Base-by-base conservation (phyloP, 2,329 filamentous ascomycete genomes). In the Fusarium pseudonygamai region DNA sequence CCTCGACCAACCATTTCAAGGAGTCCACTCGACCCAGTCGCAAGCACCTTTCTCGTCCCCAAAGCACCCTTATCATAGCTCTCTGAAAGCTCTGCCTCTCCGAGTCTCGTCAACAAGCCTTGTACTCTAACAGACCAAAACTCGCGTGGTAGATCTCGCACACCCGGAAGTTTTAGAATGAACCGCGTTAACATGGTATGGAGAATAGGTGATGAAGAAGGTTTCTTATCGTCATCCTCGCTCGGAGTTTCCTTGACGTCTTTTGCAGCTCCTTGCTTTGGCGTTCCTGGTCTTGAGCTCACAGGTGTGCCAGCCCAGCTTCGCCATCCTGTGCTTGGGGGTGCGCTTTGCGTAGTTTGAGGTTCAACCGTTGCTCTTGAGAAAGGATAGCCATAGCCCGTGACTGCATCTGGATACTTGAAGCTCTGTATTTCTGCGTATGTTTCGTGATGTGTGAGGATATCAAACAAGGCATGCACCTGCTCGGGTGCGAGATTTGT, bases 1-100 rank as follows among this genome's bases (percentile, higher is more conserved):
- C 91, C 93, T 69, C 93, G 84, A 1, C 89, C 90, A 18, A 93
- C 83, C 78, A 91, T 90, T 81, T 95, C 93, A 60, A 93, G 85
- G 64, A 95, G 81, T 12, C 90, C 89, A 40, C 92, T 92, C 15
- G 91, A 87, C 0, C 91, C 93, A 12, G 93, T 94, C 1, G 93
- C 89, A 55, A 96, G 82, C 26, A 92, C 93, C 83, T 94, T 95
- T 58, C 93, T 86, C 67, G 91, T 90, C 2, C 93, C 93, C 73
- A 96, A 82, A 1, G 90, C 86, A 20, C 92, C 93, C 81, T 94
- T 94, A 80, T 96, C 93, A 77, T 95, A 96, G 79, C 92, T 94
- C 80, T 96, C 93, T 3, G 92, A 94, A 37, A 96, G 84, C 57
- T 93, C 90, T 5, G 90, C 92, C 37, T 90, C 87, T 14, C 87